Base-by-base conservation (phyloP, 2,329 filamentous ascomycete genomes). In the Colletotrichum tropicale region DNA sequence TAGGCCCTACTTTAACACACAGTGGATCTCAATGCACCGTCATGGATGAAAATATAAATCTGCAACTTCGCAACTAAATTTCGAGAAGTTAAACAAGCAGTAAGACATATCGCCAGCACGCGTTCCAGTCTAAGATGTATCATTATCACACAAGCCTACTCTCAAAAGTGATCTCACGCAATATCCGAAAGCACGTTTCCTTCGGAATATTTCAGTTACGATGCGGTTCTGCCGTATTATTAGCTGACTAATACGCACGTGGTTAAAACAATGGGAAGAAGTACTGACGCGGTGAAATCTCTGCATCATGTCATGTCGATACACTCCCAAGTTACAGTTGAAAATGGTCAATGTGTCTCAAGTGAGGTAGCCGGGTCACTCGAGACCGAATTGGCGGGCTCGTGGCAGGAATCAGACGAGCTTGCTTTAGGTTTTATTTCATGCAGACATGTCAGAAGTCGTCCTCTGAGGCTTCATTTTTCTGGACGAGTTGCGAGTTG, bases 1-100 rank as follows among this genome's bases (percentile, higher is more conserved):
- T 48, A n/a, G 0, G 18, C 16, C n/a, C 8, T 10, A 0, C 8
- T 10, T 0, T 3, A 5, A n/a, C 8, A 1, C 1, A 8, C 3
- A n/a, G 18, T 3, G 3, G 1, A 43, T n/a, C 38, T 43, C 8
- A 0, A 1, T 18, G 1, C 9, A 43, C 38, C 16, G 5, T 43
- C 38, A 10, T 3, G 9, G 9, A 43, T 43, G 18, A 2, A n/a
- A 3, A 48, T n/a, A 12, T 43, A 43, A n/a, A n/a, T 43, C 18
- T 0, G 9, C 38, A 43, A 18, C 18, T n/a, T n/a, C 2, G 8
- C 3, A 12, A 10, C 18, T 0, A 43, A n/a, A n/a, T n/a, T 5
- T 43, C 5, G 8, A 38, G 38, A 10, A 10, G 16, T 5, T 1
- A 4, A 43, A 8, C 16, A 38, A 38, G 36, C 36, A 38, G 15